Base-by-base conservation (phyloP, 805 yeast genomes). In the Cyberlindnera mrakii region DNA sequence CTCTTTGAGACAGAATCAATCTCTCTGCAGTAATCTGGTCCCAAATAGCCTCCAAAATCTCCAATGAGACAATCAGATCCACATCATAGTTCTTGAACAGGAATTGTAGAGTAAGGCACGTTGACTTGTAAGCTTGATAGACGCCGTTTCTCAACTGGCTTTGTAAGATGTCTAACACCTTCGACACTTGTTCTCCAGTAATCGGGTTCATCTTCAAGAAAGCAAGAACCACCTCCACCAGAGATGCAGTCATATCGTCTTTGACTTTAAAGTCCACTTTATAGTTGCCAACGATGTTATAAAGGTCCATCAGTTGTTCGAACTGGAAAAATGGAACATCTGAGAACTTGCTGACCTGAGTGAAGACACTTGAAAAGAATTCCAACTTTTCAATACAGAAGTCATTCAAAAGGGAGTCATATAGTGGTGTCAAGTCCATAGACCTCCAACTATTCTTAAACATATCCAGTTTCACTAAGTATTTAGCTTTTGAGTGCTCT, bases 1-100 rank as follows among this genome's bases (percentile, higher is more conserved):
- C 70, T 40, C 78, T 75, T 49, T 87, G 93, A 35, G 75, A 74
- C 33, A 85, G 65, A 25, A 81, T 74, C 32, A 88, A 64, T 38
- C 95, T 67, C 10, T 79, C 81, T 1, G 72, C 68, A 15, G 70
- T 70, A 19, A 87, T 55, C 18, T 70, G 72, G 4, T 62, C 64
- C 93, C 96, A 86, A 16, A 84, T 66, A 0, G 60, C 54, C 2
- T 61, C 53, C 34, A 76, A 45, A 15, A 70, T 61, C 3, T 59
- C 63, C 14, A 67, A 57, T 17, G 74, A 44, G 4, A 46, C 42
- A 6, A 52, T 20, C 2, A 63, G 15, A 30, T 58, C 60, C 18
- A 50, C 19, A 3, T 41, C 44, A 30, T 55, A 57, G 16, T 46
- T 47, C 3, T 38, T 40, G 23, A 57, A 33, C 5, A 58, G 32